These are phyloP conservation scores for Capsella rubella DNA, from an alignment of 441 rosid genomes.

Conservation along the genomic window DNA sequence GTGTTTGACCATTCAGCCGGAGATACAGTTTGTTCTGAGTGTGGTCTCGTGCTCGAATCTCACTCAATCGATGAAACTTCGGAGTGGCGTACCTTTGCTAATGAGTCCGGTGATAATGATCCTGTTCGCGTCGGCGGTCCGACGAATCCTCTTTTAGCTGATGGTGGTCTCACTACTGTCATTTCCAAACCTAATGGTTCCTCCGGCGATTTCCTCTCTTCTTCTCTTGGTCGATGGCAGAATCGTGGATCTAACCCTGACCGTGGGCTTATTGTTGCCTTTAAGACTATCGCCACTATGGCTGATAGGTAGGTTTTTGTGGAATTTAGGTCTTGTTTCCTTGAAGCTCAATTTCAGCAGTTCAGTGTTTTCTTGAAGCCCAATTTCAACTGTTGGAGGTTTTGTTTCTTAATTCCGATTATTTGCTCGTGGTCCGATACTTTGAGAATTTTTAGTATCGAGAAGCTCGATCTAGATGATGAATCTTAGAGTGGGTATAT, in stretches of 20 bases:
- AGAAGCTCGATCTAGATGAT: conserved; percentile 2
- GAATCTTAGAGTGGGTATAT: neutral
- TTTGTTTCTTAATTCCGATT: neutral
- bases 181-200: conserved; percentile 94
- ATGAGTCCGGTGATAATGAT: conserved; percentile 91
- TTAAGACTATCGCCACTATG: conserved; percentile 95
- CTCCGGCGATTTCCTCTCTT: conserved; percentile 87
- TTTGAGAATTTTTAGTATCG: neutral
- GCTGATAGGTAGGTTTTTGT: conserved; percentile 68
- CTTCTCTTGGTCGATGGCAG: conserved; percentile 95
- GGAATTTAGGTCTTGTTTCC: neutral
- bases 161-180: conserved; percentile 94
- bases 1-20: conserved; percentile 95
- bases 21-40: conserved; percentile 92
- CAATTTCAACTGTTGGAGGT: neutral
- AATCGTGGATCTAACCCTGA: conserved; percentile 95
- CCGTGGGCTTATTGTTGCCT: conserved; percentile 88
- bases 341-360: neutral
- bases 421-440: neutral
- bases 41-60: conserved; percentile 90
- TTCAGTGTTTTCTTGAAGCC: neutral
- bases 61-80: conserved; percentile 96
- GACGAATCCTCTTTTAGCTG: conserved; percentile 83
- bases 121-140: conserved; percentile 99
- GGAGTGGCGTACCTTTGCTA: conserved; percentile 96